Conservation (phyloP, 2,329 filamentous ascomycete species). For the Sclerotinia sclerotiorum region DNA sequence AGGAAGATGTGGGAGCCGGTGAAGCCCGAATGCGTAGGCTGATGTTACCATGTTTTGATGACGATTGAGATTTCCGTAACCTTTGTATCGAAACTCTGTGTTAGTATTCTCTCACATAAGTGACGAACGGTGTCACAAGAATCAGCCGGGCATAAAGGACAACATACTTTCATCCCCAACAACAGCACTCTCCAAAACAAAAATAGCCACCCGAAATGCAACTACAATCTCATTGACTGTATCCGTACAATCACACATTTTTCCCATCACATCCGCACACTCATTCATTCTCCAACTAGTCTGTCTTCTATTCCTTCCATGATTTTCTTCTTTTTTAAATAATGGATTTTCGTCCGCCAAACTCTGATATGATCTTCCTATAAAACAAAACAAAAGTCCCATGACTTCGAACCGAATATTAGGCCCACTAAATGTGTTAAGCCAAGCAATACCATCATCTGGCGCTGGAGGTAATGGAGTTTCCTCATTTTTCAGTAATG, state of each 20-base stretch:
- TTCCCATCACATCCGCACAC: conserved; percentile 35
- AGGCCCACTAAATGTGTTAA: conserved; percentile 35
- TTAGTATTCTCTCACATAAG: background rate
- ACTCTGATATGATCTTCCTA: conserved; percentile 34
- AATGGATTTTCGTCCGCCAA: conserved; percentile 37
- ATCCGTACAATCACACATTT: conserved; percentile 19
- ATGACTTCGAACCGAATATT: conserved; percentile 39
- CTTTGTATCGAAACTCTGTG: conserved; percentile 15
- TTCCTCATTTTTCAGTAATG: conserved; percentile 35
- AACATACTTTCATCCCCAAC: conserved; percentile 14
- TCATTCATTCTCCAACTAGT: conserved; percentile 39
- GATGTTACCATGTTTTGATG: conserved; percentile 36
- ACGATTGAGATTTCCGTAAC: conserved; percentile 28
- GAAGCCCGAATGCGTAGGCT: conserved; percentile 34
- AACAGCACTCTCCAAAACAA: conserved; percentile 6
- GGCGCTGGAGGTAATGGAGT: conserved; percentile 31
- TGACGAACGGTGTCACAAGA: background rate
- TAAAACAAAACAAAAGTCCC: conserved; percentile 36
- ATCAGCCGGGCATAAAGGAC: background rate
- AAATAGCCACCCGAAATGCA: conserved; percentile 7
- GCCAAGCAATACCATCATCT: conserved; percentile 36
- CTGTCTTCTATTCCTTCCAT: conserved; percentile 34
- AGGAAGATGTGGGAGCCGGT: conserved; percentile 32
- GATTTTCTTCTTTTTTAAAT: conserved; percentile 32
- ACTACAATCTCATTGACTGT: conserved; percentile 31